phyloP scores from a whole-genome alignment of 257 asterid species.

The Fraxinus anomala region DNA sequence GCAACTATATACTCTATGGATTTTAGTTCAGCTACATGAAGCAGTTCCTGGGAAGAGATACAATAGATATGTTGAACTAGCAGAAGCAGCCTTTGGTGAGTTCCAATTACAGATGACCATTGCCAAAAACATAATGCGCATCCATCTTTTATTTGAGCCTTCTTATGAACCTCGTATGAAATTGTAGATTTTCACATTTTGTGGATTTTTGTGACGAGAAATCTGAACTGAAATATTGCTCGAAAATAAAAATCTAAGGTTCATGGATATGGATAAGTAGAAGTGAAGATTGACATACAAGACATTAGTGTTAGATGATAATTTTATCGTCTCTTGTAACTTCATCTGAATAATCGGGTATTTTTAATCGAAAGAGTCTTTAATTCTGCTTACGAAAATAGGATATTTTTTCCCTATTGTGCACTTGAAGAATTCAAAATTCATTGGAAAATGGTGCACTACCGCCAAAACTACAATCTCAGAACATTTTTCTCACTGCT shows the following conservation, averaged over 20 bases:
- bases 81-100: constrained; percentile 98
- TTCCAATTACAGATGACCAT: not conserved
- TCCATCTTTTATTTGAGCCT: too few relatives aligned
- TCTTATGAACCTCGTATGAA: not conserved
- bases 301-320: not conserved
- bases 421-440: not conserved
- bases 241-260: too few relatives aligned
- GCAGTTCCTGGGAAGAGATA: constrained; percentile 98
- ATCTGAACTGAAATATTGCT: not conserved
- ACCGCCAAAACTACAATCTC: not conserved
- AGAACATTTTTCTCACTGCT: not conserved
- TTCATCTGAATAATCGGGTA: too few relatives aligned
- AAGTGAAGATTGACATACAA: not conserved
- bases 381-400: too few relatives aligned
- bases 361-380: not conserved
- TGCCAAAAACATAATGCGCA: not conserved
- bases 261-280: not conserved
- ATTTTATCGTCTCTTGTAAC: too few relatives aligned
- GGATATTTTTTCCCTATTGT: not conserved
- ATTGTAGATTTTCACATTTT: not conserved
- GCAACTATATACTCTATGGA: constrained; percentile 95
- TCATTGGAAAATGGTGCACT: not conserved
- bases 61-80: constrained; percentile 95
- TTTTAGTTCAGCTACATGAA: constrained; percentile 97
- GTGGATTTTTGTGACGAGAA: not conserved